Percentiles rank a stretch among this genome's conserved stretches.
Conservation (phyloP, 208 protist genomes). For the Leishmania braziliensis region DNA sequence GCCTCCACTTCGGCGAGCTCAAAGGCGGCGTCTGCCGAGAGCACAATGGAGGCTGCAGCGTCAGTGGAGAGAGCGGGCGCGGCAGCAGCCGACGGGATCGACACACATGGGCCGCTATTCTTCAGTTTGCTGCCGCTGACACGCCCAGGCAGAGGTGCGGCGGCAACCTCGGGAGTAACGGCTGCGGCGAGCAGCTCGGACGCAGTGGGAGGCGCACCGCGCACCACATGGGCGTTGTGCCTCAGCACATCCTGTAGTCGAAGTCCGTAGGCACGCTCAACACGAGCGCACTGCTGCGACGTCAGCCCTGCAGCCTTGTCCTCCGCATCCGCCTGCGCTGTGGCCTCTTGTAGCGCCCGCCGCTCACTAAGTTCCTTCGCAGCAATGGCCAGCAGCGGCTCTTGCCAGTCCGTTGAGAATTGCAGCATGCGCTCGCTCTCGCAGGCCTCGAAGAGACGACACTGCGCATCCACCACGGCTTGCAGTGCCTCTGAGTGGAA, state of each 20-base stretch:
- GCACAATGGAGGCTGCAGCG: conserved; percentile 21
- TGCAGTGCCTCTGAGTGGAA: conserved; percentile 57
- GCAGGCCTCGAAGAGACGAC: conserved; percentile 36
- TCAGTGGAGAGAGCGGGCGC: conserved; percentile 13
- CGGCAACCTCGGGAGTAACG: neutral
- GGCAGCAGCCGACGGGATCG: neutral
- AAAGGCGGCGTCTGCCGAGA: conserved; percentile 47
- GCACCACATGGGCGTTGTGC: conserved; percentile 26
- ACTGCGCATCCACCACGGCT: conserved; percentile 38
- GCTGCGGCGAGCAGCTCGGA: neutral
- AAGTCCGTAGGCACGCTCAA: conserved; percentile 58
- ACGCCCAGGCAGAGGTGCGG: neutral
- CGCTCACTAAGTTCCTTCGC: conserved; percentile 33
- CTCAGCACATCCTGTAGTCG: conserved; percentile 49
- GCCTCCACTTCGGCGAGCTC: conserved; percentile 55
- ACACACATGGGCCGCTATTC: neutral
- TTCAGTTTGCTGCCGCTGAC: neutral
- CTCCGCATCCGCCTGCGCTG: conserved; percentile 25
- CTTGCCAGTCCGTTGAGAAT: conserved; percentile 32
- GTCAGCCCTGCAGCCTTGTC: conserved; percentile 56
- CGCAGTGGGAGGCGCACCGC: neutral
- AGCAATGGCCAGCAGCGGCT: conserved; percentile 32
- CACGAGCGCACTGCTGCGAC: conserved; percentile 42
- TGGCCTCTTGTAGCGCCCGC: conserved; percentile 17
- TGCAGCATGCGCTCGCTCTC: conserved; percentile 12